Percentiles rank a stretch among this genome's conserved stretches.
Conservation (phyloP, 2,329 filamentous ascomycete genomes). For the Cryphonectria nitschkei region DNA sequence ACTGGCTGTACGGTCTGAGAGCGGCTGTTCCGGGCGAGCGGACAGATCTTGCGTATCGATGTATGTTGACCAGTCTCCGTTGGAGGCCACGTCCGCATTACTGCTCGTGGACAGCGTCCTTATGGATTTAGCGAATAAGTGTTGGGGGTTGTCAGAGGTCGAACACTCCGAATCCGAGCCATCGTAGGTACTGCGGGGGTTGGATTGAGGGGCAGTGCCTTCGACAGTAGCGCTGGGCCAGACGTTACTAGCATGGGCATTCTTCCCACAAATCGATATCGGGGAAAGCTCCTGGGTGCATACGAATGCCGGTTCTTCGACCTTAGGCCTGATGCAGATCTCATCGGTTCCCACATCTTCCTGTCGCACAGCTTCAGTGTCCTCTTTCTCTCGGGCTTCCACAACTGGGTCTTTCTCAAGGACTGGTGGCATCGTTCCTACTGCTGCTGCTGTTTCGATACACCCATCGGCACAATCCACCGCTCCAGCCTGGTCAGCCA, state of each 20-base stretch:
- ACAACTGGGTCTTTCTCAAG: background rate
- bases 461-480: background rate
- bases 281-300: slow-evolving; percentile 19
- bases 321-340: slow-evolving; percentile 4
- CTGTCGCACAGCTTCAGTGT: background rate
- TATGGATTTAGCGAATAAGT: background rate
- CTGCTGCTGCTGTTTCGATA: background rate
- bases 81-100: slow-evolving; percentile 9
- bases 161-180: slow-evolving; percentile 18
- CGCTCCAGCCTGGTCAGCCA: background rate
- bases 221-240: background rate
- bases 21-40: background rate
- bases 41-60: slow-evolving; percentile 12
- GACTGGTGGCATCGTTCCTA: background rate
- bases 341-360: background rate
- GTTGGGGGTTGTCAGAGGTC: slow-evolving; percentile 13
- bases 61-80: slow-evolving; percentile 24
- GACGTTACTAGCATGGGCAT: background rate
- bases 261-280: slow-evolving; percentile 1
- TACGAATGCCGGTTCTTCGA: slow-evolving; percentile 2
- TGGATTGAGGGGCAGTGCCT: background rate
- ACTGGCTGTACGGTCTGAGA: background rate
- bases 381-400: background rate
- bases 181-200: background rate
- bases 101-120: background rate